Evolutionary conservation across 352 stramenopile genomes (phyloP), one percentile per base, ranked within the genome.

Genomic region (Globisporangium solare): DNA sequence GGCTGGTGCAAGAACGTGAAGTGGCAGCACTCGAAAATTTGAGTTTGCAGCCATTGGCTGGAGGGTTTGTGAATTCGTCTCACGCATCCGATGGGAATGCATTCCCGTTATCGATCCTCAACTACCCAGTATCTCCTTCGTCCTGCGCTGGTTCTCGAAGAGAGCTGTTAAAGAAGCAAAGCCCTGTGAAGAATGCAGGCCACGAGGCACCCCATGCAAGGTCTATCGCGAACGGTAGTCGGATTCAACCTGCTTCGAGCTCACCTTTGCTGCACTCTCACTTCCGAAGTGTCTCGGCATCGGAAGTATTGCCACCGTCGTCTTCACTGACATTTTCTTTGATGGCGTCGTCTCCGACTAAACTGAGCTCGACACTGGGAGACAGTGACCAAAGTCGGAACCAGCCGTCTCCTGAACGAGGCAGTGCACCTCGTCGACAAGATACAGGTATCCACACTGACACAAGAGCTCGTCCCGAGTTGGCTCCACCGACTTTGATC

Each of bases 1-100:
- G 75, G 0, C 70, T 89, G 4, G 73, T 89, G 21, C 75, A 86
- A 61, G 79, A 79, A 3, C 67, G 70, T 3, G 70, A 81, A 27
- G 70, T 77, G 11, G 75, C 67, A 1, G 72, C 72, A 5, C 42
- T 82, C 6, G 72, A 77, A 22, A 73, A 75, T 21, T 48, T 82
- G 52, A 82, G 72, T 46, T 13, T 70, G 0, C 67, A 73, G 20
- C 70, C 70, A 21, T 60, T 80, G 20, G 54, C 54, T 17, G 41
- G 20, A n/a, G 42, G 42, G 14, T 47, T 47, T 13, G 24, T 37
- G 21, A 61, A 27, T 10, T 10, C 37, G 0, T 17, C 27, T 31
- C 52, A 35, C 21, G 24, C 22, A 14, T 15, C 27, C 6, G 35
- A 47, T n/a, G 47, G 5, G 4, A 47, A 14, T 7, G n/a, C 15